Conservation (phyloP, 495 filamentous ascomycete genomes). For the Mycothermus thermophilus region DNA sequence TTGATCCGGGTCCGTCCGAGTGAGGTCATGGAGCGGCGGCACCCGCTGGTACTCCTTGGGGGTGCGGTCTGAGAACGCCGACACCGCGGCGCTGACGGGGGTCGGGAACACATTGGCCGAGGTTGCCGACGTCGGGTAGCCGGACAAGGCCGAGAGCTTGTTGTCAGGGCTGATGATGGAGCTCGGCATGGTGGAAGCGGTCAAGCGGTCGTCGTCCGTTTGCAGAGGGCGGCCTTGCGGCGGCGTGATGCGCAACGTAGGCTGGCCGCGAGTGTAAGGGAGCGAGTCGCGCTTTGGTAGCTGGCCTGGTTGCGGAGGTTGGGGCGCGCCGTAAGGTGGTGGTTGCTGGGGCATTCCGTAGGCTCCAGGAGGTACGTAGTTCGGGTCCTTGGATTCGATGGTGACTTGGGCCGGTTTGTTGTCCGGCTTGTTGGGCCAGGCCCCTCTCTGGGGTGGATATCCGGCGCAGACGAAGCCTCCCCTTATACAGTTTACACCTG, state of each 20-base stretch:
- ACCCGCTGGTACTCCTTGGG: slow-evolving; percentile 40
- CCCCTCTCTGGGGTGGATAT: slow-evolving; percentile 59
- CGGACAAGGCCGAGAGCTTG: slow-evolving; percentile 38
- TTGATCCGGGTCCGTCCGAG: slow-evolving; percentile 32
- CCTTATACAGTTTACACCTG: slow-evolving; percentile 84
- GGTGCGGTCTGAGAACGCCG: slow-evolving; percentile 33
- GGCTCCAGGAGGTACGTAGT: slow-evolving; percentile 44
- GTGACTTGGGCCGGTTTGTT: slow-evolving; percentile 52
- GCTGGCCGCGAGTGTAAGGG: slow-evolving; percentile 39
- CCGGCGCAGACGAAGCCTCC: slow-evolving; percentile 89
- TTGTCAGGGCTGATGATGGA: slow-evolving; percentile 40
- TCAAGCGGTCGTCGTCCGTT: slow-evolving; percentile 35
- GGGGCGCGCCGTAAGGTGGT: slow-evolving; percentile 15
- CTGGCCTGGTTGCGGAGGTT: slow-evolving; percentile 9
- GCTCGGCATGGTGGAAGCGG: slow-evolving; percentile 36
- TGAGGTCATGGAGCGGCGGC: slow-evolving; percentile 41
- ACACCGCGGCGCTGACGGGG: slow-evolving; percentile 36
- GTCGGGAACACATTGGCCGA: slow-evolving; percentile 36
- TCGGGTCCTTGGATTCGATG: slow-evolving; percentile 70
- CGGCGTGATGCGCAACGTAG: slow-evolving; percentile 39
- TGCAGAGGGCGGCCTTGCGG: slow-evolving; percentile 36
- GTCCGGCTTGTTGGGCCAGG: slow-evolving; percentile 50
- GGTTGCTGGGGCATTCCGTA: slow-evolving; percentile 41
- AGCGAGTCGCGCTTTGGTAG: slow-evolving; percentile 35
- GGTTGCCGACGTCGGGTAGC: slow-evolving; percentile 26